phyloP scores from a whole-genome alignment of 2,329 filamentous ascomycete genomes.

The Xylaria sp. region DNA sequence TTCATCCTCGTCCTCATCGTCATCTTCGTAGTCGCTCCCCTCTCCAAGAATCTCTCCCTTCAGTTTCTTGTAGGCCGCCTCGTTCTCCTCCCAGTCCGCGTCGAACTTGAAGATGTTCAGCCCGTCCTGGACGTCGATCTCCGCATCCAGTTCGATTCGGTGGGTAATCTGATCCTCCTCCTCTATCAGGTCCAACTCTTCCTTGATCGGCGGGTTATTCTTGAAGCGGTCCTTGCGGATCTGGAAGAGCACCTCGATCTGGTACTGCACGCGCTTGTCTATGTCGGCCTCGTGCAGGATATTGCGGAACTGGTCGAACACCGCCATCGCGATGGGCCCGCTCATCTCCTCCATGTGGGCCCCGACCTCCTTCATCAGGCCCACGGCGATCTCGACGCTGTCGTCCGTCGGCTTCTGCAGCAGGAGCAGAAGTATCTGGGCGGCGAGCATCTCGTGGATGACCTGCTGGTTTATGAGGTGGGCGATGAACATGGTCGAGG shows the following conservation, averaged over 20 bases:
- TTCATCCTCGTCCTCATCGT: constrained; percentile 66
- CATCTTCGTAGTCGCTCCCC: constrained; percentile 81
- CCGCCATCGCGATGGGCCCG: constrained; percentile 78
- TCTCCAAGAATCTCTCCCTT: constrained; percentile 95
- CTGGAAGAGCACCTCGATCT: constrained; percentile 98
- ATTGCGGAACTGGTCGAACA: constrained; percentile 94
- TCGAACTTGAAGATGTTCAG: constrained; percentile 98
- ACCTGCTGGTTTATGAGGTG: constrained; percentile 97
- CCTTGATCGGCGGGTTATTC: constrained; percentile 86
- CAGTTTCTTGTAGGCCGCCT: constrained; percentile 85
- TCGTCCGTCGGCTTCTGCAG: constrained; percentile 96
- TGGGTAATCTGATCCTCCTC: constrained; percentile 99
- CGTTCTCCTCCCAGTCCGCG: constrained; percentile 84
- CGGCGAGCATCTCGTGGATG: constrained; percentile 88
- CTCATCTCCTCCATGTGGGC: constrained; percentile 97
- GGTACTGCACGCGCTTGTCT: constrained; percentile 98
- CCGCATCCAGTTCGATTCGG: constrained; percentile 77
- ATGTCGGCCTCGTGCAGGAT: constrained; percentile 97
- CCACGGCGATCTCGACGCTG: constrained; percentile 95
- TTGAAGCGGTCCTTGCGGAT: constrained; percentile 96
- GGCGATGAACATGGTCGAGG: constrained; percentile 90
- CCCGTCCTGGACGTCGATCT: constrained; percentile 81
- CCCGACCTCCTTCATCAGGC: constrained; percentile 88
- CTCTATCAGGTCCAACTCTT: constrained; percentile 93
- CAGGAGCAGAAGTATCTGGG: constrained; percentile 88